These are phyloP conservation scores for Lecanosticta acicola DNA, from an alignment of 2,329 filamentous ascomycete genomes.

Conservation along the genomic window DNA sequence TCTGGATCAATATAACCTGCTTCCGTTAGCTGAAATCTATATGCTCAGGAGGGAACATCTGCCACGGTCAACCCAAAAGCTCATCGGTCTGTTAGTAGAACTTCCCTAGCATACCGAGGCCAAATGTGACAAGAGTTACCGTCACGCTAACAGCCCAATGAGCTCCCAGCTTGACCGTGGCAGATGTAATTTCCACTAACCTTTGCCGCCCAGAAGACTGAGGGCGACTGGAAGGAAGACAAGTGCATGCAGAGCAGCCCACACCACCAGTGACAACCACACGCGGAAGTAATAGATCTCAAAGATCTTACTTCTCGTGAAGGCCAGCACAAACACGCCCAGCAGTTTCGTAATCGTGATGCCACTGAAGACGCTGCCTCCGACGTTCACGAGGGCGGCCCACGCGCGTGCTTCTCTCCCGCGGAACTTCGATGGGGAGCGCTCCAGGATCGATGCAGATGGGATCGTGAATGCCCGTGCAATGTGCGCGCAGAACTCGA, in stretches of 20 bases:
- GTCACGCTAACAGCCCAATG: too few relatives aligned
- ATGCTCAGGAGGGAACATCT: too few relatives aligned
- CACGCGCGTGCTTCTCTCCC: conserved; percentile 81
- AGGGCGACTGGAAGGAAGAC: conserved; percentile 87
- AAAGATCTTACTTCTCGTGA: conserved; percentile 96
- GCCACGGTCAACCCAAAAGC: too few relatives aligned
- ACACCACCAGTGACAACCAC: conserved; percentile 85
- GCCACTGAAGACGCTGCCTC: conserved; percentile 87
- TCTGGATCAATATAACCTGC: conserved; percentile 81
- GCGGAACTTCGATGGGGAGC: conserved; percentile 66
- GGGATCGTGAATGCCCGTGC: conserved; percentile 95
- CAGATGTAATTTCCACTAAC: conserved; percentile 37
- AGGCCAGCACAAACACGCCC: conserved; percentile 85
- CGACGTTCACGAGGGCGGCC: conserved; percentile 91
- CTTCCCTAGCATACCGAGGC: too few relatives aligned
- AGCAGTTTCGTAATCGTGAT: conserved; percentile 95
- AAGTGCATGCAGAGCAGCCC: conserved; percentile 81
- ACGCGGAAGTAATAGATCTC: conserved; percentile 99
- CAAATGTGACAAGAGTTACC: too few relatives aligned
- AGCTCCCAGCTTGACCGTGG: too few relatives aligned
- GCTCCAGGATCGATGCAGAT: conserved; percentile 72
- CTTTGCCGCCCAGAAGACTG: conserved; percentile 76
- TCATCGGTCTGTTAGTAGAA: too few relatives aligned
- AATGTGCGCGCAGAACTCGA: conserved; percentile 97
- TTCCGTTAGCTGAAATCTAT: conserved; percentile 15